phyloP scores from a whole-genome alignment of 2,329 filamentous ascomycete genomes.

The Dothideomycetidae sp. region DNA sequence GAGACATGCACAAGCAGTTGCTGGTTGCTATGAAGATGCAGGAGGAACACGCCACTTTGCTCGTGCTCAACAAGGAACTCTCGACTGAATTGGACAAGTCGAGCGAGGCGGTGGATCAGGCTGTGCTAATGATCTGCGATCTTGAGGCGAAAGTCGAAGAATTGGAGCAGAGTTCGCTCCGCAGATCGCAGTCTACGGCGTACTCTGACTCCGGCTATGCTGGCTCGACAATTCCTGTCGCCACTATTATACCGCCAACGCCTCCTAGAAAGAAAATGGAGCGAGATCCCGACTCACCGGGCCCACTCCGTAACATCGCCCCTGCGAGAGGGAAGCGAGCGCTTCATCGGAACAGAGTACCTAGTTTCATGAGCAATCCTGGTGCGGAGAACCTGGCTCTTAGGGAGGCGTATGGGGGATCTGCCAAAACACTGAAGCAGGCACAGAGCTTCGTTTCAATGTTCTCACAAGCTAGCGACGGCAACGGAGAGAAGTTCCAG shows the following conservation, averaged over 20 bases:
- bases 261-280: constrained; percentile 1
- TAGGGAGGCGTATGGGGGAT: constrained; percentile 22
- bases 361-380: constrained; percentile 8
- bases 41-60: constrained; percentile 33
- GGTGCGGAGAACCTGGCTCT: constrained; percentile 22
- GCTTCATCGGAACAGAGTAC: not conserved
- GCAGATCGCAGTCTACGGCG: constrained; percentile 2
- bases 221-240: not conserved
- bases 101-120: constrained; percentile 57
- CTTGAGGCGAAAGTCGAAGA: constrained; percentile 38
- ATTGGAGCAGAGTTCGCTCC: constrained; percentile 11
- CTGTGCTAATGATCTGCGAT: constrained; percentile 52
- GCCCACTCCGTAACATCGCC: not conserved
- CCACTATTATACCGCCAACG: constrained; percentile 2
- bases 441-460: constrained; percentile 25
- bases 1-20: constrained; percentile 40
- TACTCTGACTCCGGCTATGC: constrained; percentile 8
- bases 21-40: constrained; percentile 21
- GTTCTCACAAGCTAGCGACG: constrained; percentile 18
- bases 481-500: constrained; percentile 17
- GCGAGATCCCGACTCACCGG: not conserved
- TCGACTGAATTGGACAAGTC: constrained; percentile 49
- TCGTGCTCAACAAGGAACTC: constrained; percentile 45
- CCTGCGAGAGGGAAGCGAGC: not conserved
- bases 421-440: constrained; percentile 18